These are phyloP conservation scores for Knoxdaviesia capensis DNA, from an alignment of 2,329 filamentous ascomycete species.

Conservation along the genomic window DNA sequence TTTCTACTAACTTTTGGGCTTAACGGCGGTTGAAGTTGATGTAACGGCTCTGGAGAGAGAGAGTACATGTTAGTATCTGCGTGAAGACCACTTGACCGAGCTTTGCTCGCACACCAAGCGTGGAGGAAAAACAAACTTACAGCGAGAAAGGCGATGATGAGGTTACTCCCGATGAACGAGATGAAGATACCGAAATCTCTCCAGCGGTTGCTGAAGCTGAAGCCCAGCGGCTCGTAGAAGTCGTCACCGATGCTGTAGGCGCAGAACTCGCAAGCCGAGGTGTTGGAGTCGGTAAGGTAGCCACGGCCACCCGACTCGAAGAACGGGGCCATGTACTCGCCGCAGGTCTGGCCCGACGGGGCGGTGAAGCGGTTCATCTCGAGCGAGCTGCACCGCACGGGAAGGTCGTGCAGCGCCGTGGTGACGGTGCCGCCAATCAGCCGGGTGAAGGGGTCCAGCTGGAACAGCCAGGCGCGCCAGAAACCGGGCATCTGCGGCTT, in stretches of 20 bases:
- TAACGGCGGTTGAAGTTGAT: conserved; percentile 26
- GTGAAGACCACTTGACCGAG: neutral
- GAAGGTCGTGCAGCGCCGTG: conserved; percentile 48
- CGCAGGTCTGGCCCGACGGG: conserved; percentile 46
- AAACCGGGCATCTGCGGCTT: conserved; percentile 57
- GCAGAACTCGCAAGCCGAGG: conserved; percentile 57
- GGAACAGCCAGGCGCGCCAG: conserved; percentile 64
- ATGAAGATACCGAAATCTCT: conserved; percentile 62
- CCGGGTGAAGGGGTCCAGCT: conserved; percentile 67
- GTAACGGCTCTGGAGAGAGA: conserved; percentile 21
- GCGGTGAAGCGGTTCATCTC: conserved; percentile 53
- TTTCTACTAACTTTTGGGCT: neutral
- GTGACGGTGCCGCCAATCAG: conserved; percentile 65
- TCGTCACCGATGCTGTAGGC: conserved; percentile 63
- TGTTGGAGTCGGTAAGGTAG: conserved; percentile 46
- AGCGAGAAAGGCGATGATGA: conserved; percentile 37
- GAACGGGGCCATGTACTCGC: conserved; percentile 54
- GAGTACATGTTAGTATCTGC: neutral
- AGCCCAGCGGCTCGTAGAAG: conserved; percentile 49
- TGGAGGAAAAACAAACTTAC: conserved; percentile 17
- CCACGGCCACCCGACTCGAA: conserved; percentile 49
- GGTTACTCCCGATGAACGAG: conserved; percentile 59
- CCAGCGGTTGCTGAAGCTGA: conserved; percentile 54
- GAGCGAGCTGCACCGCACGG: conserved; percentile 35
- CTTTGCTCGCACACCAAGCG: neutral